These are phyloP conservation scores for Dactylellina leptospora DNA, from an alignment of 2,329 filamentous ascomycete genomes.

Conservation along the genomic window DNA sequence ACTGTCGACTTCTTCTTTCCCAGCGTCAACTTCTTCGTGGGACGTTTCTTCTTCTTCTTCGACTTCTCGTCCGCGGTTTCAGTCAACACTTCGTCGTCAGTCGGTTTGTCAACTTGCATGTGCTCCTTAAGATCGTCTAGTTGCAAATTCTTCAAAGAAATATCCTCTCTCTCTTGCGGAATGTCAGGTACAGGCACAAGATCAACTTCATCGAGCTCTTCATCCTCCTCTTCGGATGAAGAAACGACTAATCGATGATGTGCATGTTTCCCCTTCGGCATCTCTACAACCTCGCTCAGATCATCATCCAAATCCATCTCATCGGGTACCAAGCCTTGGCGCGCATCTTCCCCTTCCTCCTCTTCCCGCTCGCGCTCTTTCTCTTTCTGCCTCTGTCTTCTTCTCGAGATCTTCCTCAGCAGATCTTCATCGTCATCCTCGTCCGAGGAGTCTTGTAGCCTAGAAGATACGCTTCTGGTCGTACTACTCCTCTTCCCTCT, in stretches of 20 bases:
- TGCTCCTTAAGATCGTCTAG: constrained; percentile 25
- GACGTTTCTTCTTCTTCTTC: constrained; percentile 56
- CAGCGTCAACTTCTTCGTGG: constrained; percentile 65
- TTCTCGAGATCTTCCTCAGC: constrained; percentile 28
- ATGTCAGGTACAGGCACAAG: constrained; percentile 49
- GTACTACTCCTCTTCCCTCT: constrained; percentile 84
- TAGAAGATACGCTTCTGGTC: constrained; percentile 76
- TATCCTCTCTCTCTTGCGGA: constrained; percentile 30
- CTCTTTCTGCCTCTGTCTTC: constrained; percentile 43
- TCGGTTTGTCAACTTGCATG: constrained; percentile 59
- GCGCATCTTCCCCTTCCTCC: constrained; percentile 6
- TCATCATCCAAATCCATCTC: constrained; percentile 70
- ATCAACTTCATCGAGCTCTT: constrained; percentile 57
- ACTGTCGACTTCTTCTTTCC: constrained; percentile 64
- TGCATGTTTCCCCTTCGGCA: constrained; percentile 25
- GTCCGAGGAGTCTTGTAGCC: constrained; percentile 70
- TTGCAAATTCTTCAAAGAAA: constrained; percentile 44
- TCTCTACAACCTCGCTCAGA: constrained; percentile 63
- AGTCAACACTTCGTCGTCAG: constrained; percentile 62
- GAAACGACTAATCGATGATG: constrained; percentile 56
- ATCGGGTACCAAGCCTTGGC: constrained; percentile 17
- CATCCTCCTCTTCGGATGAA: constrained; percentile 58
- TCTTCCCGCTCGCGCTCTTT: constrained; percentile 32
- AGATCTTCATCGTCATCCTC: constrained; percentile 55
- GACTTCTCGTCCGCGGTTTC: constrained; percentile 56